Conservation (phyloP, 1,284 basidiomycete genomes). For the Austroboletus novae-zelandiae region DNA sequence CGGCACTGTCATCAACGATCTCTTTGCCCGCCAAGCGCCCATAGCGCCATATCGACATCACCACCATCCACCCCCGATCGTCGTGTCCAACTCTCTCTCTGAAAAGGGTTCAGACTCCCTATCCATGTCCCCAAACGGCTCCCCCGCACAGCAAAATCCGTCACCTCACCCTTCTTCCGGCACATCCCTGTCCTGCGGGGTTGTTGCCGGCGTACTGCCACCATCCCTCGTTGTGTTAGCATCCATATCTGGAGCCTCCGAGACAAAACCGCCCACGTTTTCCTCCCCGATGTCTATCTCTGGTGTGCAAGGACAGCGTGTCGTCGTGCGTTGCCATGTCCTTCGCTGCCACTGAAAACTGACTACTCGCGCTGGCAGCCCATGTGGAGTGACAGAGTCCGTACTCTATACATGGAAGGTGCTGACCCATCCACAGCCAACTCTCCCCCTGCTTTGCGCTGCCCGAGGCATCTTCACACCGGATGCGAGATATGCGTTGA, state of each 20-base stretch:
- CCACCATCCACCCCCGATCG: constrained; percentile 33
- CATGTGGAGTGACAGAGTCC: constrained; percentile 43
- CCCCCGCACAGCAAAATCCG: constrained; percentile 21
- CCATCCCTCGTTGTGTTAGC: constrained; percentile 38
- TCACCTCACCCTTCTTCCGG: constrained; percentile 29
- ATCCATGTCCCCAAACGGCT: constrained; percentile 19
- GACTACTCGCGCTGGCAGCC: constrained; percentile 9
- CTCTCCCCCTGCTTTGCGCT: constrained; percentile 61
- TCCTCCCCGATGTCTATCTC: constrained; percentile 3
- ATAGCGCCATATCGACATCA: constrained; percentile 49
- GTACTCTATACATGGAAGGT: constrained; percentile 55
- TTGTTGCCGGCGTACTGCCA: constrained; percentile 27
- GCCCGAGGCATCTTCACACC: constrained; percentile 68
- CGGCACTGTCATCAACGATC: constrained; percentile 71
- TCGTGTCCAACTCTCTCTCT: constrained; percentile 26
- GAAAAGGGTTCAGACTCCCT: constrained; percentile 12
- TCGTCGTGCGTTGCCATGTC: constrained; percentile 14
- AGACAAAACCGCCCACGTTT: constrained; percentile 6
- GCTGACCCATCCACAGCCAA: constrained; percentile 61
- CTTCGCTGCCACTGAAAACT: not conserved
- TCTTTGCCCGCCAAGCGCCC: constrained; percentile 70
- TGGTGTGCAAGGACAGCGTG: constrained; percentile 10
- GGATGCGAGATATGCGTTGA: constrained; percentile 72
- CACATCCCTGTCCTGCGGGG: constrained; percentile 24
- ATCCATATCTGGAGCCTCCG: constrained; percentile 33